Evolutionary conservation across 202 grass and related monocot species (phyloP), one percentile per base, ranked within the genome.

Genomic region (Panicum virgatum): DNA sequence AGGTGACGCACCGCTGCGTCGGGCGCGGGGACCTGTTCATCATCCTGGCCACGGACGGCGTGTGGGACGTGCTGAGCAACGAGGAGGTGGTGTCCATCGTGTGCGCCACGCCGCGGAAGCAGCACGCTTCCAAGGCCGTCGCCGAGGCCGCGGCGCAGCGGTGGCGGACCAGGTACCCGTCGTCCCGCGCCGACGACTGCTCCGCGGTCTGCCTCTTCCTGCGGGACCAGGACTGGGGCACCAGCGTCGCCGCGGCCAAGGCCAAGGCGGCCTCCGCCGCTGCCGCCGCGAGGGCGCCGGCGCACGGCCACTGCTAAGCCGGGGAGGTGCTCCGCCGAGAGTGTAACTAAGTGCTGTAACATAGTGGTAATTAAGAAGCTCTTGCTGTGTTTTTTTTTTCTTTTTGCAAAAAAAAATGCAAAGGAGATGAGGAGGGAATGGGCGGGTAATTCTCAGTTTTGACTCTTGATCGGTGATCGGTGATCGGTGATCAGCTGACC

Each of bases 1-100:
- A 94, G 80, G 78, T 94, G 64, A 45, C 82, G 22, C 78, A 83
- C 18, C 87, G 83, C 53, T 69, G 58, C 3, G 65, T 99, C 16
- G 75, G 46, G 23, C 27, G 27, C 15, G 85, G 76, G 20, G 96
- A 99, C 50, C 85, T 90, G 27, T 99, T 99, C 81, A 72, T 96
- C 42, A 68, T 99, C 57, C 87, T 99, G 0, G 96, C 96, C 1
- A 84, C 78, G 0, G 96, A 99, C 43, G 96, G 96, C 32, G 96
- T 99, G 77, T 99, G 96, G 96, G 96, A 99, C 81, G 93, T 94
- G 80, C 85, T 99, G 5, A 96, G 85, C 78, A 99, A 99, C 57
- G 87, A 99, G 78, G 84, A 94, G 57, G 96, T 96, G 14, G 93
- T 92, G 36, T 90, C 90, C 22, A 96, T 88, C 53, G 96, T 94